phyloP scores from a whole-genome alignment of 1,139 yeast genomes.

The Debaryomyces robertsiae region DNA sequence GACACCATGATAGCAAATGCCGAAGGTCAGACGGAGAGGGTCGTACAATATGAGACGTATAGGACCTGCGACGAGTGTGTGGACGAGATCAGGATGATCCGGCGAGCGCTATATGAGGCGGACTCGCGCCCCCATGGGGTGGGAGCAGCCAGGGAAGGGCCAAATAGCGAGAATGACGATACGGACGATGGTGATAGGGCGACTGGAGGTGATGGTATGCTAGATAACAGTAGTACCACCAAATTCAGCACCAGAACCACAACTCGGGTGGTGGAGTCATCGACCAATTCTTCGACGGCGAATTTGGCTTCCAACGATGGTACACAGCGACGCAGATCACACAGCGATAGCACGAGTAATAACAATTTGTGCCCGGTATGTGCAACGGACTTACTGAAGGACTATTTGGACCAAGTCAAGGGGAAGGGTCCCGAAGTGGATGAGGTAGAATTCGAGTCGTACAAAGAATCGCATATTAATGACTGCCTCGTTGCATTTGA shows the following conservation, averaged over 20 bases:
- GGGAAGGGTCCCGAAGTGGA: slow-evolving; percentile 22
- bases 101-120: slow-evolving; percentile 41
- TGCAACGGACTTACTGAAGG: slow-evolving; percentile 51
- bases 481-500: slow-evolving; percentile 69
- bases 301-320: slow-evolving; percentile 15
- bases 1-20: slow-evolving; percentile 40
- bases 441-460: slow-evolving; percentile 43
- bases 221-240: slow-evolving; percentile 24
- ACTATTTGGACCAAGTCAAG: slow-evolving; percentile 47
- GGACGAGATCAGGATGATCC: slow-evolving; percentile 60
- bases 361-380: slow-evolving; percentile 48
- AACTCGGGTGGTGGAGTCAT: slow-evolving; percentile 27
- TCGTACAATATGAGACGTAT: slow-evolving; percentile 37
- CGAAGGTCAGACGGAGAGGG: slow-evolving; percentile 26
- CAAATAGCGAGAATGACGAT: not conserved
- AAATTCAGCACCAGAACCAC: slow-evolving; percentile 26
- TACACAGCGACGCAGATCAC: slow-evolving; percentile 13
- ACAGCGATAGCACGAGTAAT: slow-evolving; percentile 31
- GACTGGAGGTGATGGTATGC: not conserved
- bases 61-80: slow-evolving; percentile 76
- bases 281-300: slow-evolving; percentile 29
- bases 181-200: slow-evolving; percentile 7
- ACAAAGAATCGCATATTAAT: slow-evolving; percentile 68
- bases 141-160: not conserved
- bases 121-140: slow-evolving; percentile 2